Evolutionary conservation across 2,329 filamentous ascomycete genomes (phyloP).

Genomic region (Phaeomoniella chlamydospora): DNA sequence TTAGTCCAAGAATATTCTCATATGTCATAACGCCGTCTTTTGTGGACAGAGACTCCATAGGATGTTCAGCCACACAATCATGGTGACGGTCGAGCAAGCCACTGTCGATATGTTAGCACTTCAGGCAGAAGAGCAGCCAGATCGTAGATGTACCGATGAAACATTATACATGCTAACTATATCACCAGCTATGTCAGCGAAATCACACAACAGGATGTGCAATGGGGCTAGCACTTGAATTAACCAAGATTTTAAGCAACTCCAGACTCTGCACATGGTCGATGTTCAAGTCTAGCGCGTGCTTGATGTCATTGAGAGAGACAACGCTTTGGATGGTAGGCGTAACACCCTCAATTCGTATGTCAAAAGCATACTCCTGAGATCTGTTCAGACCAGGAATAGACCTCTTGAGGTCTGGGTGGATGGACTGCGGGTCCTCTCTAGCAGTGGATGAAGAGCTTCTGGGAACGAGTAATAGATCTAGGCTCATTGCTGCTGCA

Average conservation of each 20-base stretch:
- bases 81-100: background rate
- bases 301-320: background rate
- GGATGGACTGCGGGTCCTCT: background rate
- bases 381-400: background rate
- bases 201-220: background rate
- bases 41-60: background rate
- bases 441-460: background rate
- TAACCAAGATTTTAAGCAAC: background rate
- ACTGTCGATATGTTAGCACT: background rate
- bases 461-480: no score
- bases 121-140: no score
- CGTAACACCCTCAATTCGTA: background rate
- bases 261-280: background rate
- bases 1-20: slow-evolving; percentile 5
- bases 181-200: background rate
- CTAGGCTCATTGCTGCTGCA: no score
- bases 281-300: background rate
- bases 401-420: background rate
- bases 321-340: background rate
- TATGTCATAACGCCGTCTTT: slow-evolving; percentile 7
- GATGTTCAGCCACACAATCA: background rate
- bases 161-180: background rate
- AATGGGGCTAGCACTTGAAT: background rate
- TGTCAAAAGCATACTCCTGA: background rate
- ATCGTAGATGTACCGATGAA: background rate